Evolutionary conservation across 345 rosid genomes (phyloP), one percentile per base, ranked within the genome.

Genomic region (Boechera retrofracta): DNA sequence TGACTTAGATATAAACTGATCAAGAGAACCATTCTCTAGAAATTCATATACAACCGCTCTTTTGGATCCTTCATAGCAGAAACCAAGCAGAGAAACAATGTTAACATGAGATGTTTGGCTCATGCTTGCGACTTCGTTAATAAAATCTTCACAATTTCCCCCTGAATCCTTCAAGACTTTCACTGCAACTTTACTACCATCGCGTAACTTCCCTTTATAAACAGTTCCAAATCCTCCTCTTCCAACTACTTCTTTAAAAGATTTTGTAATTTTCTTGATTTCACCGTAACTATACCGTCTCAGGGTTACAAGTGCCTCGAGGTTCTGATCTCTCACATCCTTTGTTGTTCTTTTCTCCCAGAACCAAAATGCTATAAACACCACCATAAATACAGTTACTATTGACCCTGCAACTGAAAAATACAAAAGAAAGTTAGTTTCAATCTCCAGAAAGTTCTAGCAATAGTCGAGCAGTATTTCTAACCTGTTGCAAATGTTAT

Each of bases 81-180:
- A 86, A 0, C 86, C 87, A 5, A 82, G 64, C 1, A 84, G 59
- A 49, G 64, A 42, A 11, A 84, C 87, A 32, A 84, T 47, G 49
- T 86, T 80, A 3, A 84, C 80, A 66, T 85, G 89, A 7, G 85
- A 80, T 21, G 87, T 86, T 62, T 74, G 73, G 26, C 83, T 66
- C 10, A 86, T 84, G 79, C 83, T 82, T 0, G 71, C 87, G 0
- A 82, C 85, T 82, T 86, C 85, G 21, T 86, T 84, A 3, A 80
- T 80, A 31, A 86, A 82, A 0, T 76, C 87, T 57, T 82, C 77
- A 0, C 82, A 85, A 2, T 80, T 58, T 9, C 67, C 74, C 42
- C 39, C 67, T 5, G 48, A 59, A 53, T 36, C 31, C 4, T 76
- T 76, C 18, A 72, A 53, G 29, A 80, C 62, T 56, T 76, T 80